Conservation (phyloP, 345 rosid species). For the Raphanus raphanistrum region DNA sequence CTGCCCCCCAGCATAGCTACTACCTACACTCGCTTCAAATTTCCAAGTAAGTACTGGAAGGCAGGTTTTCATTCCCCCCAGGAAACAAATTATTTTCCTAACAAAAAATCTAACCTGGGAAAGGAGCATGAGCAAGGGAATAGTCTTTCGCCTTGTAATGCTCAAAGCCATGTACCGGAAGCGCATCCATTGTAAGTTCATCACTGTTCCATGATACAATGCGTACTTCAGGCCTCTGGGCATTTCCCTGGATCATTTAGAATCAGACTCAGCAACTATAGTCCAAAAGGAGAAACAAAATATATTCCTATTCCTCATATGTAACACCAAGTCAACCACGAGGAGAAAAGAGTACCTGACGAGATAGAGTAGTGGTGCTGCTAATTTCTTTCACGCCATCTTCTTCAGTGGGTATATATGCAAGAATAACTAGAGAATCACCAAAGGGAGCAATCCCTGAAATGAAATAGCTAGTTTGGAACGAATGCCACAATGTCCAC, state of each 20-base stretch:
- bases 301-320: background rate
- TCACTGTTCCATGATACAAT: slow-evolving; percentile 91
- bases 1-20: slow-evolving; percentile 98
- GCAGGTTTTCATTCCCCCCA: slow-evolving; percentile 22
- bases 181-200: slow-evolving; percentile 97
- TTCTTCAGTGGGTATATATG: slow-evolving; percentile 84
- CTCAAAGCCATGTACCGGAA: slow-evolving; percentile 96
- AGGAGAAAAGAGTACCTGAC: slow-evolving; percentile 67
- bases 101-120: slow-evolving; percentile 66
- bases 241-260: slow-evolving; percentile 69
- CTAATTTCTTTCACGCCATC: slow-evolving; percentile 79
- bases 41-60: slow-evolving; percentile 24
- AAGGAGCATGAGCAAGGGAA: slow-evolving; percentile 96
- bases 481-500: slow-evolving; percentile 97
- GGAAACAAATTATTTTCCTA: slow-evolving; percentile 21
- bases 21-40: slow-evolving; percentile 57
- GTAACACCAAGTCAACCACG: slow-evolving; percentile 8
- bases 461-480: slow-evolving; percentile 95
- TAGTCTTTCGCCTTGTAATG: slow-evolving; percentile 98
- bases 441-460: slow-evolving; percentile 99
- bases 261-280: slow-evolving; percentile 23
- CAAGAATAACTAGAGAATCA: slow-evolving; percentile 95
- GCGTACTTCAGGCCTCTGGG: slow-evolving; percentile 97
- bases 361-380: slow-evolving; percentile 58
- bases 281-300: slow-evolving; percentile 16